Percentiles rank a stretch among this genome's conserved stretches.
phyloP scores from a whole-genome alignment of 2,329 filamentous ascomycete genomes.

The Verticillium tricorpus region DNA sequence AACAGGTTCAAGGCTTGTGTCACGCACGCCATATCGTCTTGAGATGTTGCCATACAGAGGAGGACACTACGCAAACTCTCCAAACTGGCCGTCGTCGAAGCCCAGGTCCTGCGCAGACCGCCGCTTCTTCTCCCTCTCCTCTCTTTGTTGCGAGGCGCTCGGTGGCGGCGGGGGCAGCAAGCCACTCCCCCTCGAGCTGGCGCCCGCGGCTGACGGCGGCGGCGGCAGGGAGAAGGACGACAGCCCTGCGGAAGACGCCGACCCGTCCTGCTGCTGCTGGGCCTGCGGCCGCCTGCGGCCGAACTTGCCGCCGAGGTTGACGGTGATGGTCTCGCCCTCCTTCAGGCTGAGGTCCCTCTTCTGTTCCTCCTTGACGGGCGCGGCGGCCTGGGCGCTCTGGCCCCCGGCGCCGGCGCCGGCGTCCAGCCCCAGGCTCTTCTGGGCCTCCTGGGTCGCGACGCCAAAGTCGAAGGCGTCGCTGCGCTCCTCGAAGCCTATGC shows the following conservation, averaged over 20 bases:
- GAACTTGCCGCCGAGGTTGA: constrained; percentile 62
- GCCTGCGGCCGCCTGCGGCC: constrained; percentile 38
- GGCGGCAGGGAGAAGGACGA: constrained; percentile 70
- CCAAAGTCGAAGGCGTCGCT: constrained; percentile 83
- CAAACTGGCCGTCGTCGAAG: constrained; percentile 85
- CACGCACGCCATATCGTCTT: neutral
- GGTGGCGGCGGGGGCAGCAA: constrained; percentile 64
- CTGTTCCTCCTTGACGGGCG: constrained; percentile 38
- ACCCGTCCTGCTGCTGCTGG: constrained; percentile 19
- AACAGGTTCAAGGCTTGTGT: neutral
- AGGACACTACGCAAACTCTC: constrained; percentile 61
- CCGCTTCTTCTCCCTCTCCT: constrained; percentile 48
- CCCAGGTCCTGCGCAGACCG: constrained; percentile 61
- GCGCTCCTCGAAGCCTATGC: constrained; percentile 83
- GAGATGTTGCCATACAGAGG: neutral
- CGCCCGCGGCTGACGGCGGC: constrained; percentile 47
- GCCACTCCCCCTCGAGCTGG: constrained; percentile 18
- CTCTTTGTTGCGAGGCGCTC: constrained; percentile 52
- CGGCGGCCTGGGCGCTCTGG: constrained; percentile 19
- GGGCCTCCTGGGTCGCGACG: constrained; percentile 73
- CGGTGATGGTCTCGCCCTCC: constrained; percentile 83
- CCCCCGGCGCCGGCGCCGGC: constrained; percentile 18
- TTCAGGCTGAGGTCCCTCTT: constrained; percentile 81
- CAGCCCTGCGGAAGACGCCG: constrained; percentile 22
- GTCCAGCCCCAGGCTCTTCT: constrained; percentile 63